These are phyloP conservation scores for Diaporthe velutina DNA, from an alignment of 2,329 filamentous ascomycete genomes.

Conservation along the genomic window DNA sequence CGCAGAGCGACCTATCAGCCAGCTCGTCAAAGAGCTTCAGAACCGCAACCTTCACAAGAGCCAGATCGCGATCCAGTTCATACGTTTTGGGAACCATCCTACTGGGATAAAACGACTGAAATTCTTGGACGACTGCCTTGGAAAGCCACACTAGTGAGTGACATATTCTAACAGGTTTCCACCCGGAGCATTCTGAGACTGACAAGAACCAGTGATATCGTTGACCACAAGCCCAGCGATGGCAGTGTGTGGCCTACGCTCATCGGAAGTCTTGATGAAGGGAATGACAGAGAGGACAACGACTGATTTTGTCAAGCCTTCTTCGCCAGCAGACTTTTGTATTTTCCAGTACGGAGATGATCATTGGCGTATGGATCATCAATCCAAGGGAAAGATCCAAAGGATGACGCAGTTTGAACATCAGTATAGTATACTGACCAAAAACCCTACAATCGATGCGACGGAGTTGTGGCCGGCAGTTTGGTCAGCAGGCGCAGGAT, in stretches of 20 bases:
- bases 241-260: slow-evolving; percentile 23
- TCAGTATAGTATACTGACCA: too few species aligned
- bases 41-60: slow-evolving; percentile 1
- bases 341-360: not conserved
- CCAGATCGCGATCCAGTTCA: slow-evolving; percentile 20
- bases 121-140: not conserved
- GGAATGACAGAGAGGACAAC: not conserved
- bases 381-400: too few species aligned
- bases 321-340: not conserved
- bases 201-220: slow-evolving; percentile 41
- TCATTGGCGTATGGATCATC: not conserved
- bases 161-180: too few species aligned
- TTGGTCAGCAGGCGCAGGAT: too few species aligned
- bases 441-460: not conserved
- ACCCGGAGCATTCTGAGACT: not conserved
- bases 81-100: slow-evolving; percentile 2
- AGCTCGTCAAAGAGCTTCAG: not conserved
- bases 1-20: not conserved
- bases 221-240: slow-evolving; percentile 39
- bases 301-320: not conserved
- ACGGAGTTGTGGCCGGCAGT: not conserved
- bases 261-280: slow-evolving; percentile 25
- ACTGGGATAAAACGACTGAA: not conserved
- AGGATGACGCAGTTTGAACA: not conserved
- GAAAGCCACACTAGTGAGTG: not conserved